Base-by-base conservation (phyloP, 441 rosid species). In the Gossypium schwendimanii region DNA sequence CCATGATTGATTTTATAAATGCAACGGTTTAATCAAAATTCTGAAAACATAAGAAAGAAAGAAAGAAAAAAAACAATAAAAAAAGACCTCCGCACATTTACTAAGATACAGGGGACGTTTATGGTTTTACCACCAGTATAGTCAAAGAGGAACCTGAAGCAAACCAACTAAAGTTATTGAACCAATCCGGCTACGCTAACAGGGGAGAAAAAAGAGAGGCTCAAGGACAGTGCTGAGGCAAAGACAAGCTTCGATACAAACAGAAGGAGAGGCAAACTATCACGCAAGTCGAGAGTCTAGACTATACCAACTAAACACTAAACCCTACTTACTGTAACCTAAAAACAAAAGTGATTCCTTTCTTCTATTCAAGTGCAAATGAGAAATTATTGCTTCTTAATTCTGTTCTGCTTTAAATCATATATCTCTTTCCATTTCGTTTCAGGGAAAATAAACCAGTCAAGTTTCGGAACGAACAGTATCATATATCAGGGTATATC, bases 31-130 rank as follows among this genome's bases (percentile, higher is more conserved):
- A 53, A 44, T 7, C 3, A 44, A 54, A 70, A 33, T 18, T 26
- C 31, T 39, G 59, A 59, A 62, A 12, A 72, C 39, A 66, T 49
- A 63, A 28, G 71, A 21, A 60, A 9, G 39, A 52, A 68, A 12
- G 54, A 36, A 59, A 28, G 47, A 10, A 52, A 68, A 12, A 39
- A 36, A 59, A 24, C 44, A 41, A 78, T 64, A n/a, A 24, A 15
- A 52, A 14, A 49, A 73, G 65, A 71, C 5, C 47, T 67, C 61
- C 18, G 17, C 31, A 33, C 17, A 11, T 21, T 49, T 44, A 49
- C 33, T 45, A 58, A 41, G 44, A 67, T 50, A 73, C 63, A 66
- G 55, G 66, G 75, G 36, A 72, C 69, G 28, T 72, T 74, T 77
- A 64, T 52, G 57, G 21, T 62, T 57, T 23, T 31, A 68, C 50